phyloP scores from a whole-genome alignment of 768 basidiomycete genomes.

The Bullera alba region DNA sequence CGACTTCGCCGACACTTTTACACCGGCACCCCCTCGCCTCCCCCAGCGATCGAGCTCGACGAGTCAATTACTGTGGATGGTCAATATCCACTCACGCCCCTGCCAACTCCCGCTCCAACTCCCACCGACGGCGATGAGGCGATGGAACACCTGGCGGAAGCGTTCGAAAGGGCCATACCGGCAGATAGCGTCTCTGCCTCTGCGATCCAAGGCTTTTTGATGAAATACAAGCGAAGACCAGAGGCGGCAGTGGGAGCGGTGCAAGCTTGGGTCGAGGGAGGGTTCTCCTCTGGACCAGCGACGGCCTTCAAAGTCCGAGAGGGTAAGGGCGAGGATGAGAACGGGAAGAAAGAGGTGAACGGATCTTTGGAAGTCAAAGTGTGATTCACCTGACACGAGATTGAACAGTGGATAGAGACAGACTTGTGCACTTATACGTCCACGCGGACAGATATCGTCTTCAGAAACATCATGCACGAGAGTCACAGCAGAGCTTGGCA shows the following conservation, averaged over 20 bases:
- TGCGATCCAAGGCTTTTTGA: conserved; percentile 74
- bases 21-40: neutral
- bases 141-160: conserved; percentile 51
- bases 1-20: conserved; percentile 37
- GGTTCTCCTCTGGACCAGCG: neutral
- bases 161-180: conserved; percentile 59
- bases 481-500: no score
- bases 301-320: no score
- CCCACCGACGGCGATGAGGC: neutral
- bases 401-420: no score
- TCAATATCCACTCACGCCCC: neutral
- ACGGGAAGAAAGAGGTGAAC: no score
- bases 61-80: neutral
- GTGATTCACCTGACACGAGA: no score
- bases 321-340: no score
- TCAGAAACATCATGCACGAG: no score
- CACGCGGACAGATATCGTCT: no score
- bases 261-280: conserved; percentile 62
- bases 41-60: neutral
- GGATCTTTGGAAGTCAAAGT: no score
- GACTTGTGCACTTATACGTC: no score
- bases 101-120: neutral
- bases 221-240: conserved; percentile 61
- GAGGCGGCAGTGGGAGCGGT: conserved; percentile 69
- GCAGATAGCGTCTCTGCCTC: conserved; percentile 84